These are phyloP conservation scores for Vaccinium myrtillus DNA, from an alignment of 148 eudicot genomes.

Conservation along the genomic window DNA sequence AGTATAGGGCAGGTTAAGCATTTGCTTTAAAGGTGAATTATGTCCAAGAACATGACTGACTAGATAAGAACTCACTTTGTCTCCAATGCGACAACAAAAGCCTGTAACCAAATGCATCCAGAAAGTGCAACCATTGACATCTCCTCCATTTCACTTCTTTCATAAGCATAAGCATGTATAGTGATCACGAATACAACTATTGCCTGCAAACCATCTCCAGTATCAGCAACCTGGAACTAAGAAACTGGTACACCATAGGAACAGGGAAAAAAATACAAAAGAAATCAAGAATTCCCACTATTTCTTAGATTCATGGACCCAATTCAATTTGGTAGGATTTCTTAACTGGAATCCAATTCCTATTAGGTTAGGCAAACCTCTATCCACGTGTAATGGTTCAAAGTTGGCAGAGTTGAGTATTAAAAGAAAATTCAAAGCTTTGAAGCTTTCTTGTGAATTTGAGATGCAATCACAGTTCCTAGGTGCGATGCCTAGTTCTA, in stretches of 20 bases:
- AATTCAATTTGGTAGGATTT: not conserved
- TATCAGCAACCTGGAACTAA: constrained; percentile 14
- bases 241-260: constrained; percentile 1
- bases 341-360: not conserved
- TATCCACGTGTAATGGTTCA: not conserved
- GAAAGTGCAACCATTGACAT: constrained; percentile 94
- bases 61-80: constrained; percentile 67
- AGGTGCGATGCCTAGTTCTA: not conserved
- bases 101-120: constrained; percentile 99
- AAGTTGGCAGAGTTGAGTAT: not conserved
- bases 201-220: constrained; percentile 55
- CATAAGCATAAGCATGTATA: constrained; percentile 70
- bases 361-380: not conserved
- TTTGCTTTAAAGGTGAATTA: not conserved
- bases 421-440: not conserved
- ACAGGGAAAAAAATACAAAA: not conserved
- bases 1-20: not conserved
- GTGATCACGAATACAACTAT: constrained; percentile 78
- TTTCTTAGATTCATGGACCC: not conserved
- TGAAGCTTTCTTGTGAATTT: not conserved
- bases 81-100: constrained; percentile 85
- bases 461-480: not conserved
- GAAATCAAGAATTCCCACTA: not conserved
- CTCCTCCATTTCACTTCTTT: constrained; percentile 94
- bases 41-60: not conserved